Base-by-base conservation (phyloP, 1,139 yeast genomes). In the Kodamaea derodonti region DNA sequence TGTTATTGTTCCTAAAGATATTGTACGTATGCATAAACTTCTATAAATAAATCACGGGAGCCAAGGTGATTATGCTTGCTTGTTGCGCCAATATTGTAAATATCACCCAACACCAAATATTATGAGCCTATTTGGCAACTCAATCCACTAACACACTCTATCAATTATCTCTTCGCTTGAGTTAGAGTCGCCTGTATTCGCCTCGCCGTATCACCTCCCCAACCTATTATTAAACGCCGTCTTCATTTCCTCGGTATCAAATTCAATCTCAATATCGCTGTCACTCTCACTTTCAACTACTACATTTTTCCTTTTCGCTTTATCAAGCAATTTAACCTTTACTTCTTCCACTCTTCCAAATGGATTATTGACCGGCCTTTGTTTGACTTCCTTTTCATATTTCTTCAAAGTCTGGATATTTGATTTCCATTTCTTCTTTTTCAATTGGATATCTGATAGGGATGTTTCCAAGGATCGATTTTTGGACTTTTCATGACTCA, bases 361-460 rank as follows among this genome's bases (percentile, higher is more conserved):
- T 11, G 20, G 25, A 28, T 28, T 36, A 24, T 36, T 31, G 9
- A 36, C 29, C 17, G 36, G 34, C 24, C 29, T 18, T 11, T 31
- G 29, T 27, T 35, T 40, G 14, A 39, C 42, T 22, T 41, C 39
- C 14, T 47, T 35, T 24, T 51, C 44, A 37, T 58, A 55, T 5
- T 39, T 27, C 26, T 52, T 43, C 24, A 52, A 42, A 15, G 40
- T 43, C 14, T 39, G 36, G 10, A 54, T 22, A 35, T 58, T 56
- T 3, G 38, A 26, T 15, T 47, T 43, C 62, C 64, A 58, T 35
- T 54, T 54, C 14, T 42, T 34, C 14, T 39, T 33, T 36, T 48
- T 49, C 10, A 37, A 30, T 16, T 40, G 36, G 20, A 36, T 35
- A 23, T 54, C 58, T 24, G 47, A 49, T 4, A 35, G 32, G 6